These are phyloP conservation scores for Podochytrium sp. DNA, from an alignment of 192 early-diverging fungal species.

Conservation along the genomic window DNA sequence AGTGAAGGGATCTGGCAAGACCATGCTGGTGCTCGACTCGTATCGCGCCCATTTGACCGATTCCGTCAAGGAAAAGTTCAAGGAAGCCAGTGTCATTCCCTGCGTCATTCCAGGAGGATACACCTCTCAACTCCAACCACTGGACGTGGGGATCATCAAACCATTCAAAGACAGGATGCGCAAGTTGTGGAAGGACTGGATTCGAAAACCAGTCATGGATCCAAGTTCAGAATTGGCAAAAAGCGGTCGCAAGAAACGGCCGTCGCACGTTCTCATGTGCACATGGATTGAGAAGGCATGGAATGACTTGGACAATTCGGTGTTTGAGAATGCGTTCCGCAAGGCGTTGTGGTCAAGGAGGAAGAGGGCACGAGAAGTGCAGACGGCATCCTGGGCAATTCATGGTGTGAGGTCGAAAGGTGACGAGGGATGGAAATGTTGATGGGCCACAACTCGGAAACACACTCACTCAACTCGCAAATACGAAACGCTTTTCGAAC, in stretches of 20 bases:
- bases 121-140: background rate
- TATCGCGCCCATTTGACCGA: background rate
- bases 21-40: background rate
- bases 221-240: background rate
- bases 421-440: no score
- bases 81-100: background rate
- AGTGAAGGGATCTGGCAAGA: background rate
- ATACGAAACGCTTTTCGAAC: no score
- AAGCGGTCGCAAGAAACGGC: background rate
- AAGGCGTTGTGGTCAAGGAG: no score
- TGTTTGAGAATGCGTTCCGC: background rate
- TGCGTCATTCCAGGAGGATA: conserved; percentile 6
- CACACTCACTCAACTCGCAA: no score
- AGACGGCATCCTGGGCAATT: no score
- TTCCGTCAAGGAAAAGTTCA: background rate
- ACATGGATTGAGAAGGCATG: background rate
- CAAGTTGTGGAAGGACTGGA: background rate
- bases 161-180: conserved; percentile 4
- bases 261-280: background rate
- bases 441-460: no score
- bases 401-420: no score
- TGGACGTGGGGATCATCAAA: no score
- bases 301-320: background rate
- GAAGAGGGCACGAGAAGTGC: no score
- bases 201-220: background rate